Base-by-base conservation (phyloP, 441 rosid genomes). In the Arabidopsis hybrid region DNA sequence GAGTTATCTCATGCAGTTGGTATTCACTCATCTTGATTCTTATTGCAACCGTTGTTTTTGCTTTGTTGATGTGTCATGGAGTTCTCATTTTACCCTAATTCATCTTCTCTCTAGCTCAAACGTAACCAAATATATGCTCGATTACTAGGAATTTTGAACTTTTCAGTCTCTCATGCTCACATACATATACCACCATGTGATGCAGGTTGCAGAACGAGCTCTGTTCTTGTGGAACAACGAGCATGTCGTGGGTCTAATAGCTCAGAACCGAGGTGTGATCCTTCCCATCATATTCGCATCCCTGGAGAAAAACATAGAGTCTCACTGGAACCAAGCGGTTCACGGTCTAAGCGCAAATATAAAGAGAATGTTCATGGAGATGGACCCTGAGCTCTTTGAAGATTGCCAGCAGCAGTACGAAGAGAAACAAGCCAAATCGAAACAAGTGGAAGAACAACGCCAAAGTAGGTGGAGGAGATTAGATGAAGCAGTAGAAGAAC, bases 191-290 rank as follows among this genome's bases (percentile, higher is more conserved):
- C 26, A 69, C 34, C 65, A 57, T 73, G 47, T 14, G 9, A 75
- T 85, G 79, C 88, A 94, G 97, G 97, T 94, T 68, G 90, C 99
- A 26, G 99, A 94, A 74, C 84, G 99, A 78, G 84, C 99, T 55
- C 88, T 94, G 55, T 94, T 94, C 81, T 83, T 94, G 76, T 94
- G 99, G 99, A 94, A 94, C 74, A 94, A 87, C 40, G 99, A 94
- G 78, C 97, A 92, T 72, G 77, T 94, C 0, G 99, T 90, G 70
- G 80, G 80, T 79, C 72, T 94, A 77, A 89, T 91, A 0, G 95
- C 95, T 18, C 97, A 94, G 81, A 89, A 92, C 64, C 78, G 92
- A 32, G 65, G 78, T 35, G 92, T 83, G 49, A 75, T 92, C 60
- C 67, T 94, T 47, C 97, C 95, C 3, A 83, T 92, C 36, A 89